Evolutionary conservation across 139 green algal genomes (phyloP), one percentile per base, ranked within the genome.

Genomic region (Auxenochlorella protothecoides): DNA sequence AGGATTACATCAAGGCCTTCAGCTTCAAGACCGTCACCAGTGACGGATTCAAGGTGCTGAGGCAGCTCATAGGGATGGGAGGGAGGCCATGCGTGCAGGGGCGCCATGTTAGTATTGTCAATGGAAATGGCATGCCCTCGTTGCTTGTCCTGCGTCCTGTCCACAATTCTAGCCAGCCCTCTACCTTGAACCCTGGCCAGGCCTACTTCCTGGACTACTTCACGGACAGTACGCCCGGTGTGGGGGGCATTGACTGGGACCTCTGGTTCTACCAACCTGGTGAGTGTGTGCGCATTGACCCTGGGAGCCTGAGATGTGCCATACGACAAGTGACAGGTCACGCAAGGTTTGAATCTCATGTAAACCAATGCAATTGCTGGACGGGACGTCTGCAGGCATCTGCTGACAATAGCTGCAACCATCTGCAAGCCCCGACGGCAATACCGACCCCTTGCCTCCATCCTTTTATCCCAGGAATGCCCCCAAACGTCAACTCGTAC

Each of bases 171-270:
- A 44, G 27, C 27, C 27, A 44, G 27, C 27, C 27, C 27, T 44
- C 27, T 44, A 44, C 27, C 1, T 44, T 44, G 27, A 44, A 0
- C 27, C 27, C 27, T 44, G 27, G 27, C 27, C 27, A 44, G 27
- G 53, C 63, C 10, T 89, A 80, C 78, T 91, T 95, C 78, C 59
- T 83, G 8, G 62, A 88, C 1, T 75, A 89, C 80, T 96, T 96
- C 71, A 72, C 83, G 13, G 69, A 74, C 4, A 59, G 53, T 53
- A 12, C 55, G 8, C 6, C 73, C 53, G 71, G 74, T 2, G 69
- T 85, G 0, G 8, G 77, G 9, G 5, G 68, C 5, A 80, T 95
- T 7, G 90, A 93, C 71, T 95, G 88, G 91, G 80, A 93, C 16
- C 79, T 85, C 5, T 95, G 91, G 91, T 76, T 88, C 4, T 81